Percentiles rank a stretch among this genome's conserved stretches.
Conservation (phyloP, 306 rosid genomes). For the Rubus idaeus region DNA sequence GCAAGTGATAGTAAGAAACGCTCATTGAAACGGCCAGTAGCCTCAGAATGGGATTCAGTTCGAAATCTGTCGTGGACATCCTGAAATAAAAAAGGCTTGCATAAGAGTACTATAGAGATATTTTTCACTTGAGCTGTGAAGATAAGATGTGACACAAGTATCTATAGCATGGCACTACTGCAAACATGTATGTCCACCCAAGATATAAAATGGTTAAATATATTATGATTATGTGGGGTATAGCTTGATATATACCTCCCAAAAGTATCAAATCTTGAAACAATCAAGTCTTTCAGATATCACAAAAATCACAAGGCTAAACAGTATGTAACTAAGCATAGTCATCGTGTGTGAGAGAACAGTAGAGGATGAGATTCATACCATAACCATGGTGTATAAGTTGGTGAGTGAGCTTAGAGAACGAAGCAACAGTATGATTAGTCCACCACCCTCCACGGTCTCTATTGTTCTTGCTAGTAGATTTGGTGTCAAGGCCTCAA, state of each 20-base stretch:
- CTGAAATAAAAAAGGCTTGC: slow-evolving; percentile 43
- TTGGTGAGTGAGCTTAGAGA: slow-evolving; percentile 84
- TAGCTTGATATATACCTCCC: not conserved
- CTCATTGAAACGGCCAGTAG: slow-evolving; percentile 87
- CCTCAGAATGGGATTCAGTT: slow-evolving; percentile 87
- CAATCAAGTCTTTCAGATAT: not conserved
- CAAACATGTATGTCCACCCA: not conserved
- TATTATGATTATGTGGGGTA: not conserved
- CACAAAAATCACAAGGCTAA: not conserved
- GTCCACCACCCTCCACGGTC: slow-evolving; percentile 99
- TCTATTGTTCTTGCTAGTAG: slow-evolving; percentile 92
- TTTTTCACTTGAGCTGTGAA: not conserved
- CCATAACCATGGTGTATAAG: slow-evolving; percentile 97
- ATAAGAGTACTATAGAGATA: not conserved
- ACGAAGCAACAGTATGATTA: slow-evolving; percentile 70
- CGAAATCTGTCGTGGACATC: slow-evolving; percentile 93
- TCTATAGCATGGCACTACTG: not conserved
- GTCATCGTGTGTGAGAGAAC: not conserved
- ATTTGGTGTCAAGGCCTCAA: slow-evolving; percentile 93
- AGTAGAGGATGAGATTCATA: slow-evolving; percentile 35
- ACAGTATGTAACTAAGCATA: not conserved
- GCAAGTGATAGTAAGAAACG: slow-evolving; percentile 91
- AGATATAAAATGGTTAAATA: no score
- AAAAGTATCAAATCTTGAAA: not conserved
- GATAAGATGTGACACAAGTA: not conserved